Evolutionary conservation across 176 grass and related monocot genomes (phyloP), one percentile per base, ranked within the genome.

Genomic region (Zoysia japonica): DNA sequence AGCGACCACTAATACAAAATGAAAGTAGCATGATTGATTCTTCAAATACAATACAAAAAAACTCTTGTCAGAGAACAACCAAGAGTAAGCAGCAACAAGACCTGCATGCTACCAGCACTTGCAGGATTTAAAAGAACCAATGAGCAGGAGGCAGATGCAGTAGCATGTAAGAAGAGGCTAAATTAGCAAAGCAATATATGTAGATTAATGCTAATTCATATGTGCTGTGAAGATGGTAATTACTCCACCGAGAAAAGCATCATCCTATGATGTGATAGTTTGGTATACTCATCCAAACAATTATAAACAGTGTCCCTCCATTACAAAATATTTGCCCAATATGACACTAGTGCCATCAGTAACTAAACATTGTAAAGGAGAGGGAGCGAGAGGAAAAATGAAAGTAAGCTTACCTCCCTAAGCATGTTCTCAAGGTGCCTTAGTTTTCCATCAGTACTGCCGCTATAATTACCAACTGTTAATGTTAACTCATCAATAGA

Each of bases 361-460:
- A 73, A 51, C 14, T 10, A 79, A 44, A 10, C 17, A 20, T 40
- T 79, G 47, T 78, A 17, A 49, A 28, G 28, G 28, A 71, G 17
- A 47, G 4, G 13, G 9, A 45, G 10, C 9, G 5, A 38, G 11
- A 52, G 1, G 1, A 13, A 39, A 9, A 44, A 77, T 80, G 37
- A 35, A 62, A 60, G 5, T 4, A 77, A 68, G 47, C 45, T 43
- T 90, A 94, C 96, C 96, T 95, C 96, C 72, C 86, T 87, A 51
- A 99, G 76, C 81, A 99, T 87, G 84, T 99, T 93, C 81, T 93
- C 96, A 61, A 99, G 72, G 57, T 99, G 86, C 41, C 88, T 86
- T 60, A 99, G 80, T 82, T 92, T 99, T 81, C 96, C 96, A 1
- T 99, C 96, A 15, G 81, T 95, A 79, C 74, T 85, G 3, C 92